phyloP scores from a whole-genome alignment of 106 monocot species.

The Dactylorhiza incarnata region DNA sequence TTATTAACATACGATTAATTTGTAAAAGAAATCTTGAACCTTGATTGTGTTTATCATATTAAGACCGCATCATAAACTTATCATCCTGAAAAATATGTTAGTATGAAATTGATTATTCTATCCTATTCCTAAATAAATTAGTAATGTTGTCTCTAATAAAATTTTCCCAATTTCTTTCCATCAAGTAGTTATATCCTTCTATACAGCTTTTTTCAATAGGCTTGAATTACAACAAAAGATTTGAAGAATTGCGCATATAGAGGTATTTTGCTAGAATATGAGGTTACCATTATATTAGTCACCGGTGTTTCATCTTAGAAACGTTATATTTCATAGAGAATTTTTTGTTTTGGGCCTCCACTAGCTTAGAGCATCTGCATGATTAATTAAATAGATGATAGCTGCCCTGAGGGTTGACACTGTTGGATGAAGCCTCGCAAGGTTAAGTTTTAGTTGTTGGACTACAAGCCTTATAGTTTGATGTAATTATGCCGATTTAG shows the following conservation, averaged over 20 bases:
- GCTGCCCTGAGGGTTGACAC: neutral
- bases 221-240: neutral
- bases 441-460: neutral
- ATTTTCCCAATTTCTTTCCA: neutral
- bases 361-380: neutral
- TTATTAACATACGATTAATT: neutral
- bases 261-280: neutral
- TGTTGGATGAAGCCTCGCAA: neutral
- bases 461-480: neutral
- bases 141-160: neutral
- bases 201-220: neutral
- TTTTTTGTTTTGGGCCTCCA: no score
- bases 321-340: no score
- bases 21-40: neutral
- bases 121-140: neutral
- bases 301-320: neutral
- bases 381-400: neutral
- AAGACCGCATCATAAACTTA: neutral
- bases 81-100: neutral
- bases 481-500: no score
- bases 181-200: neutral
- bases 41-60: neutral
- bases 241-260: neutral
- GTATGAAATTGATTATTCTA: neutral
- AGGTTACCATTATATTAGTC: neutral